These are phyloP conservation scores for Pseudogymnoascus sp. DNA, from an alignment of 2,329 filamentous ascomycete genomes.

Conservation along the genomic window DNA sequence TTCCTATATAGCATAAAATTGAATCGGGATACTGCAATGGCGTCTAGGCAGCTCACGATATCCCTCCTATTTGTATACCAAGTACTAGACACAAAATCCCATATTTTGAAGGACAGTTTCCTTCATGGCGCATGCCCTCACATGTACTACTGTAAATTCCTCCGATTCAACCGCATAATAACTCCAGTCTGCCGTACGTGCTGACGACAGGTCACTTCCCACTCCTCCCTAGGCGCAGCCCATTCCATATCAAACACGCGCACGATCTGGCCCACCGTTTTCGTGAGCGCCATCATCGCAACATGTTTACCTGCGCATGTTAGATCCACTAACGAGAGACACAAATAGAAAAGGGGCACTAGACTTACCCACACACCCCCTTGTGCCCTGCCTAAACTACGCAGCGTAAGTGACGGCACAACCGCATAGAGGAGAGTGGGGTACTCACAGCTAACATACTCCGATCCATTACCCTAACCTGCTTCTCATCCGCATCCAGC, in stretches of 20 bases:
- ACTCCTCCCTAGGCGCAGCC: neutral
- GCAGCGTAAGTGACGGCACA: too few species aligned
- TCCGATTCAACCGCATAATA: neutral
- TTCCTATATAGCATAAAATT: neutral
- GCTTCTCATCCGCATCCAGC: conserved; percentile 7
- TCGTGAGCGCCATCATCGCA: neutral
- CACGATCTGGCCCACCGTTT: neutral
- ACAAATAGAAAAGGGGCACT: neutral
- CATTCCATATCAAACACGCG: conserved; percentile 2
- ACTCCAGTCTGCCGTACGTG: neutral
- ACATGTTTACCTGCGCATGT: neutral
- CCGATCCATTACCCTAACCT: neutral
- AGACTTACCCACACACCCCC: neutral
- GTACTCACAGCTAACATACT: neutral
- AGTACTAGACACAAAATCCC: neutral
- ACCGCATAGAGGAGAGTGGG: neutral
- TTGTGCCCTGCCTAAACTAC: neutral
- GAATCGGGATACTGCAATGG: neutral
- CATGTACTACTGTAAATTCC: neutral
- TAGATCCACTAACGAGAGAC: neutral
- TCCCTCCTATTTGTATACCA: neutral
- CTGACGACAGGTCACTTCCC: neutral
- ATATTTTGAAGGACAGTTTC: neutral
- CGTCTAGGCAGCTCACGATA: neutral
- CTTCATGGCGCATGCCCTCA: neutral